Evolutionary conservation across 495 filamentous ascomycete genomes (phyloP).

Genomic region (Penicillium egyptiacum): DNA sequence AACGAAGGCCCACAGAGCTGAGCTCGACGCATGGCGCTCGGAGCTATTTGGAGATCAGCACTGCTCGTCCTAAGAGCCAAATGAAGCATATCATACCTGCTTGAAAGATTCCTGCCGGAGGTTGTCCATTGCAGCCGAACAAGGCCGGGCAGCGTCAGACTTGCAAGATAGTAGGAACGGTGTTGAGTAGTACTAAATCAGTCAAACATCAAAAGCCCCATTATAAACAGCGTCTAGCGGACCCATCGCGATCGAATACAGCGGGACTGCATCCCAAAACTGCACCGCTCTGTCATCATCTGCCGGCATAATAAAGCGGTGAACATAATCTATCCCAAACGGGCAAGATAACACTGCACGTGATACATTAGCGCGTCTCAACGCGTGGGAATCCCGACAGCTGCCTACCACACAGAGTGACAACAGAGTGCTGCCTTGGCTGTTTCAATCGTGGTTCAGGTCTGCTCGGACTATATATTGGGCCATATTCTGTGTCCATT

Average conservation of each 20-base stretch:
- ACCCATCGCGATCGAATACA: constrained; percentile 4
- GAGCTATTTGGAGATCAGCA: constrained; percentile 50
- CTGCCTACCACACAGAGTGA: constrained; percentile 14
- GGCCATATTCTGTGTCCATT: too few species aligned
- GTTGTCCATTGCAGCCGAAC: constrained; percentile 33
- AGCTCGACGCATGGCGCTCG: constrained; percentile 77
- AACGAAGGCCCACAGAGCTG: constrained; percentile 64
- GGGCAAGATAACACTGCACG: constrained; percentile 28
- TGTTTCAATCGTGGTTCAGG: background rate
- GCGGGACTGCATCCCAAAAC: constrained; percentile 7
- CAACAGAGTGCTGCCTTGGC: constrained; percentile 19
- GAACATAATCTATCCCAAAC: background rate
- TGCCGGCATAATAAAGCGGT: constrained; percentile 29
- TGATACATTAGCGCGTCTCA: constrained; percentile 41
- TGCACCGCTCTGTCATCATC: constrained; percentile 22
- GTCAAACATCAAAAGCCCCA: background rate
- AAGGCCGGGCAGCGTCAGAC: background rate
- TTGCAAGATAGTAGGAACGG: background rate
- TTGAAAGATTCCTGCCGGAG: constrained; percentile 43
- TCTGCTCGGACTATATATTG: constrained; percentile 17
- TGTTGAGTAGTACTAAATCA: background rate
- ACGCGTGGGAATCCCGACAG: constrained; percentile 34
- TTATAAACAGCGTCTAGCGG: background rate
- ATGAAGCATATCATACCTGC: constrained; percentile 28
- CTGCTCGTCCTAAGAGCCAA: background rate